phyloP scores from a whole-genome alignment of 225 moss, liverwort and hornwort species.

The Pleurozium schreberi region DNA sequence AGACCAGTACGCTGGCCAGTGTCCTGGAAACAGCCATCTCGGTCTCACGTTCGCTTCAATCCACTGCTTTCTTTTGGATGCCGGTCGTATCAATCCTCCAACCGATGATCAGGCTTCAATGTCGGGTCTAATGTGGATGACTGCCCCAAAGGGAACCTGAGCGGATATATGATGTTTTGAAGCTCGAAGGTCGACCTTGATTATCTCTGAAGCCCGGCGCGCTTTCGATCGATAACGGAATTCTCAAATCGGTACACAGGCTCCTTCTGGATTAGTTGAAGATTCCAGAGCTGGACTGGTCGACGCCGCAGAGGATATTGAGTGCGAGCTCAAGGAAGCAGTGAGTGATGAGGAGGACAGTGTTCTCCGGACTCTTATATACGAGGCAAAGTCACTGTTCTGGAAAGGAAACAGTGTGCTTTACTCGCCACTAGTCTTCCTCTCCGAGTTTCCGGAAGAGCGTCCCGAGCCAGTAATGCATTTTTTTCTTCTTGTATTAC shows the following conservation, averaged over 20 bases:
- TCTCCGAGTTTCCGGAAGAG: neutral
- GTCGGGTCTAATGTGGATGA: too few species aligned
- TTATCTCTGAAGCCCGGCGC: too few species aligned
- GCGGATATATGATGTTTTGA: neutral
- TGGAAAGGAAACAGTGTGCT: too few species aligned
- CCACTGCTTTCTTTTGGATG: neutral
- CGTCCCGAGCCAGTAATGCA: neutral
- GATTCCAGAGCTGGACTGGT: neutral
- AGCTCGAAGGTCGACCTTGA: neutral
- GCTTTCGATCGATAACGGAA: neutral
- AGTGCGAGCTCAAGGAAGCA: neutral
- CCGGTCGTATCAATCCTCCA: neutral
- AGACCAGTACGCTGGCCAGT: neutral
- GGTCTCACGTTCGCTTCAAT: neutral
- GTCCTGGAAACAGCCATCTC: neutral
- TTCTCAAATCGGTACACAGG: neutral
- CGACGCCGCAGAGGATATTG: neutral
- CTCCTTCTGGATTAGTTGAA: neutral
- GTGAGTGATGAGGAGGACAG: neutral
- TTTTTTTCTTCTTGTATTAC: neutral
- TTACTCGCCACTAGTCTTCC: neutral
- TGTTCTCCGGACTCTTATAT: too few species aligned
- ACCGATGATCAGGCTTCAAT: neutral
- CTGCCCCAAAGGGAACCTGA: too few species aligned
- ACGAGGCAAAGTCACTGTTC: neutral